Percentiles rank a stretch among this genome's conserved stretches.
These are phyloP conservation scores for Crotalaria pallida DNA, from an alignment of 306 rosid species.

Conservation along the genomic window DNA sequence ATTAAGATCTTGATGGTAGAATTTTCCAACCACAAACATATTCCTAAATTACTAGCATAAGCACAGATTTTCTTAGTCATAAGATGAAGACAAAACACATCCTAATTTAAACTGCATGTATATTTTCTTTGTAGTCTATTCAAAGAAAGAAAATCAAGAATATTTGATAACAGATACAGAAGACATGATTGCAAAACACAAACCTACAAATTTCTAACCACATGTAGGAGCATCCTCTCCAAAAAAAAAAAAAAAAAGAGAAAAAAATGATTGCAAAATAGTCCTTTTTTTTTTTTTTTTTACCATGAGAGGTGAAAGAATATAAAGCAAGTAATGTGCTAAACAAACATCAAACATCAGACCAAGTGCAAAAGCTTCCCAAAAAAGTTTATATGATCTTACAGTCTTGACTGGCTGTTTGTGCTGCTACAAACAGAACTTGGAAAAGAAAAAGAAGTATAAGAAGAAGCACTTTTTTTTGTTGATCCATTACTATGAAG, in stretches of 20 bases:
- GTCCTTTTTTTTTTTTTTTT: background rate
- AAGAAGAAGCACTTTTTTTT: constrained; percentile 28
- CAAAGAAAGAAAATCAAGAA: background rate
- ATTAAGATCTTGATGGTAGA: constrained; percentile 4
- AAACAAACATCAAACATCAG: background rate
- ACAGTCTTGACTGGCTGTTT: constrained; percentile 34
- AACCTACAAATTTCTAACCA: background rate
- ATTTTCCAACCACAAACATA: background rate
- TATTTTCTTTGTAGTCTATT: background rate
- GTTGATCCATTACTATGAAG: constrained; percentile 25
- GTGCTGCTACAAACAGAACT: constrained; percentile 33
- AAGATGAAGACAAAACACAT: background rate
- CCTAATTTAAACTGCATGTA: background rate
- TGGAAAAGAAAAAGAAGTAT: constrained; percentile 29
- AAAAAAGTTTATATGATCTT: constrained; percentile 22
- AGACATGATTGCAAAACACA: background rate
- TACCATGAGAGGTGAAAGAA: constrained; percentile 6
- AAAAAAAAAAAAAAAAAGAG: no score
- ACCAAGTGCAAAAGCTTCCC: background rate
- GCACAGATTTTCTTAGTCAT: constrained; percentile 10
- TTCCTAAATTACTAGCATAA: background rate
- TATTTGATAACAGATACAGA: background rate
- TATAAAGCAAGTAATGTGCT: background rate
- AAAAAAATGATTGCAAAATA: background rate
- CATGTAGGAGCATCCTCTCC: background rate